Percentiles rank a stretch among this genome's conserved stretches.
These are phyloP conservation scores for Cytidiella melzeri DNA, from an alignment of 768 basidiomycete species.

Conservation along the genomic window DNA sequence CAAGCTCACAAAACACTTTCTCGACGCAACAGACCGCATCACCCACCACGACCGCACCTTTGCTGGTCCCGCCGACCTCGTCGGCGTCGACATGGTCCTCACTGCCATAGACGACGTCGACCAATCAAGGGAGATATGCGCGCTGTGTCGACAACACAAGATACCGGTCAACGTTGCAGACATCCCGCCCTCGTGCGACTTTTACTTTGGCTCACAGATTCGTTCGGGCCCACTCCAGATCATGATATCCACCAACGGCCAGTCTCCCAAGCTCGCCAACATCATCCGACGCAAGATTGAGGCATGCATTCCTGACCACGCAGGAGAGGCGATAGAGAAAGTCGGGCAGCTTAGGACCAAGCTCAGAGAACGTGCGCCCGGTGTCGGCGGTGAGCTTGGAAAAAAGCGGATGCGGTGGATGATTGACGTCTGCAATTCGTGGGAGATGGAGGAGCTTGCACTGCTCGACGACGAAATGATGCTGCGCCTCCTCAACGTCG, in stretches of 20 bases:
- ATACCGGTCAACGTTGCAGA: slow-evolving; percentile 97
- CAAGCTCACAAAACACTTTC: slow-evolving; percentile 46
- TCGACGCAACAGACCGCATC: slow-evolving; percentile 48
- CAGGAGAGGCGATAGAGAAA: slow-evolving; percentile 72
- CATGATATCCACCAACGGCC: slow-evolving; percentile 93
- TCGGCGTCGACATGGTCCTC: slow-evolving; percentile 77
- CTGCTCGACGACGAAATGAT: slow-evolving; percentile 61
- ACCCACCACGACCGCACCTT: slow-evolving; percentile 70
- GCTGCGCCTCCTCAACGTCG: slow-evolving; percentile 63
- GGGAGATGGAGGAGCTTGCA: slow-evolving; percentile 80
- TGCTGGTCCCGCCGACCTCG: slow-evolving; percentile 55
- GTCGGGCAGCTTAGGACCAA: slow-evolving; percentile 69
- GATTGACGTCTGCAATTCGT: slow-evolving; percentile 76
- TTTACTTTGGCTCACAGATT: slow-evolving; percentile 95
- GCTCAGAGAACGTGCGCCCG: slow-evolving; percentile 76
- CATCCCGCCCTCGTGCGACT: slow-evolving; percentile 93
- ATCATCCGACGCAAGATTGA: slow-evolving; percentile 70
- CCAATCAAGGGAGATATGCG: slow-evolving; percentile 65
- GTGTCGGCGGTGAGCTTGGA: slow-evolving; percentile 72
- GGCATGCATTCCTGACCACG: slow-evolving; percentile 56
- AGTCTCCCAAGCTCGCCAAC: slow-evolving; percentile 86
- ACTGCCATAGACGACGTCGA: slow-evolving; percentile 86
- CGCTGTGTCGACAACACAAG: slow-evolving; percentile 54
- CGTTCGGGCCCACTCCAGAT: slow-evolving; percentile 88
- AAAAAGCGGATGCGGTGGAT: slow-evolving; percentile 90